Evolutionary conservation across 1,139 yeast genomes (phyloP).

Genomic region (Yamadazyma songkhlaensis): DNA sequence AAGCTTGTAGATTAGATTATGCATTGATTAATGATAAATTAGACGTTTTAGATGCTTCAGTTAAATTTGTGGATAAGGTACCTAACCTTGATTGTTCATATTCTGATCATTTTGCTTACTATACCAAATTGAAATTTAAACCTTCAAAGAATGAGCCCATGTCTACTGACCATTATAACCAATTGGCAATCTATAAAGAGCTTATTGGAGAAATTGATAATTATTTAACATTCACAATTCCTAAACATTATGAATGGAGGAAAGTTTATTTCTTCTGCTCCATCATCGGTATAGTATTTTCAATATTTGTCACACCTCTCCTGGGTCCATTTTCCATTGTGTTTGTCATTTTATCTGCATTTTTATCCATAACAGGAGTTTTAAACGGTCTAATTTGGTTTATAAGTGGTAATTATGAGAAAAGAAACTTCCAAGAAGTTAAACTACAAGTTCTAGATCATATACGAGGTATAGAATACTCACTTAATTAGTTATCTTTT

Average conservation of each 20-base stretch:
- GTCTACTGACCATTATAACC: not conserved
- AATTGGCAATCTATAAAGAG: constrained; percentile 47
- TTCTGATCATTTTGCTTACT: constrained; percentile 93
- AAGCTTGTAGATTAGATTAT: constrained; percentile 90
- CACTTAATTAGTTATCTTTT: too few species aligned
- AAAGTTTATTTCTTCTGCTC: constrained; percentile 62
- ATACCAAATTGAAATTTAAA: constrained; percentile 52
- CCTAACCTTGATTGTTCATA: constrained; percentile 63
- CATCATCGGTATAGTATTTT: constrained; percentile 16
- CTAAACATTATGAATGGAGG: constrained; percentile 63
- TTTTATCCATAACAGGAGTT: constrained; percentile 63
- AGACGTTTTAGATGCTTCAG: constrained; percentile 57
- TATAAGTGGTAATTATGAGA: constrained; percentile 76
- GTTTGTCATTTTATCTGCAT: constrained; percentile 50
- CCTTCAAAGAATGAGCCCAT: not conserved
- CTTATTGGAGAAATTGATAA: constrained; percentile 48
- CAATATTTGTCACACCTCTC: constrained; percentile 40
- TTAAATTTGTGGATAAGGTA: constrained; percentile 67
- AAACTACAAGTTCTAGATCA: constrained; percentile 43
- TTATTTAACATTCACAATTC: constrained; percentile 54
- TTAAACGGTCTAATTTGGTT: constrained; percentile 77
- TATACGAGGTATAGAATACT: not conserved
- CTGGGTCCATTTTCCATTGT: constrained; percentile 57
- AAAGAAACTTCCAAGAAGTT: constrained; percentile 73
- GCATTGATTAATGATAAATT: constrained; percentile 61